phyloP scores from a whole-genome alignment of 371 early-diverging fungal genomes.

The Rhizomucor miehei region DNA sequence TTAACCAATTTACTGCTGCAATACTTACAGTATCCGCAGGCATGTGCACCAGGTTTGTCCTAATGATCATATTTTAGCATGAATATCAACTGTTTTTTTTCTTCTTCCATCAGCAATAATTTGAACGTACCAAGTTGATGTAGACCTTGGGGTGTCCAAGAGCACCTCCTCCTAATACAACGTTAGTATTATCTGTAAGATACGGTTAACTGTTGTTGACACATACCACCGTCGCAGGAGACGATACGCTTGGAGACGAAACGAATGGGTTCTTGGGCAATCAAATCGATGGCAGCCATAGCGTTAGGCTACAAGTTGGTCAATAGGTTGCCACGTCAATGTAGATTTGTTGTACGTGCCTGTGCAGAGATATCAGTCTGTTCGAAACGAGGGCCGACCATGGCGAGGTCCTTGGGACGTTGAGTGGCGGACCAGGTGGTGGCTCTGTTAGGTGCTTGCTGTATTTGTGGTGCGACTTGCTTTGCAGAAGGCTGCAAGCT shows the following conservation, averaged over 20 bases:
- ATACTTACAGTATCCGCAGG: slow-evolving; percentile 79
- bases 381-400: slow-evolving; percentile 87
- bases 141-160: slow-evolving; percentile 94
- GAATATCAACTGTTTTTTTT: not conserved
- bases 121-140: slow-evolving; percentile 78
- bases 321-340: not conserved
- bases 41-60: slow-evolving; percentile 67
- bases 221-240: slow-evolving; percentile 85
- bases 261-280: slow-evolving; percentile 83
- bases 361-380: slow-evolving; percentile 82
- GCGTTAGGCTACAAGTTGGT: slow-evolving; percentile 72
- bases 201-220: not conserved
- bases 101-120: not conserved
- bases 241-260: slow-evolving; percentile 73
- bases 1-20: no score
- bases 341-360: slow-evolving; percentile 39
- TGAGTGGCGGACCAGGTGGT: slow-evolving; percentile 79
- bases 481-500: slow-evolving; percentile 35
- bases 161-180: slow-evolving; percentile 74
- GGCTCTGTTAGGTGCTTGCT: slow-evolving; percentile 77
- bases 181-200: not conserved
- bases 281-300: slow-evolving; percentile 89
- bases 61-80: slow-evolving; percentile 4
- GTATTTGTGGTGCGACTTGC: slow-evolving; percentile 23
- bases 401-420: slow-evolving; percentile 64